These are phyloP conservation scores for Penicillium sp. DNA, from an alignment of 2,329 filamentous ascomycete species.

Conservation along the genomic window DNA sequence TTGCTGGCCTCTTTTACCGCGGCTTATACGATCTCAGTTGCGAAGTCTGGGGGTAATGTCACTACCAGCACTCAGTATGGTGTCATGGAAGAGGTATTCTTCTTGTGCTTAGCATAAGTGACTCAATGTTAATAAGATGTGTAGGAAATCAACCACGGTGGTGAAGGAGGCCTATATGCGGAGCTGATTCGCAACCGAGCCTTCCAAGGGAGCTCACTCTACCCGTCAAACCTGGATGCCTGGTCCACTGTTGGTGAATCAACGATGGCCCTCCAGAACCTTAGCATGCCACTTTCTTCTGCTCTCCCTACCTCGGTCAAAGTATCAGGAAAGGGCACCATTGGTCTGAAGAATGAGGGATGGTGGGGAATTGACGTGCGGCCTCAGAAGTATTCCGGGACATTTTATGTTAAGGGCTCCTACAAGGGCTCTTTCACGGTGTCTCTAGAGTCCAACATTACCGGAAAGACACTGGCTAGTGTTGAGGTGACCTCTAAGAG, in stretches of 20 bases:
- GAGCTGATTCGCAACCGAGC: constrained; percentile 37
- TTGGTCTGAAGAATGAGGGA: constrained; percentile 52
- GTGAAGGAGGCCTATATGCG: constrained; percentile 36
- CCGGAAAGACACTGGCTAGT: constrained; percentile 37
- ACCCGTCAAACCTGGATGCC: constrained; percentile 31
- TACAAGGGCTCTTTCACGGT: constrained; percentile 37
- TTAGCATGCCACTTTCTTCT: constrained; percentile 45
- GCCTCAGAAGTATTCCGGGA: constrained; percentile 51
- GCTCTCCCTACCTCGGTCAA: constrained; percentile 47
- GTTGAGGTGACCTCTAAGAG: constrained; percentile 35
- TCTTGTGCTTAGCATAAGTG: background rate
- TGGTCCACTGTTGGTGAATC: constrained; percentile 33
- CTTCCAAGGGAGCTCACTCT: constrained; percentile 34
- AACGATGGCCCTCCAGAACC: constrained; percentile 36
- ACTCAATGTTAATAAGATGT: too few species aligned
- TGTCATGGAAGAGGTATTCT: constrained; percentile 31
- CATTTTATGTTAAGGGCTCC: constrained; percentile 49
- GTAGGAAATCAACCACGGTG: constrained; percentile 35
- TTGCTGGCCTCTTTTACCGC: constrained; percentile 26
- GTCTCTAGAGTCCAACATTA: constrained; percentile 40
- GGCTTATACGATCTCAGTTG: constrained; percentile 29
- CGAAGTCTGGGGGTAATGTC: constrained; percentile 30
- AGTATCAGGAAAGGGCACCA: constrained; percentile 42
- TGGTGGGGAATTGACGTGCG: constrained; percentile 55
- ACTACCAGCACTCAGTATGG: constrained; percentile 31